A percentile compares a stretch with the other conserved stretches of the same genome.
These are phyloP conservation scores for Boletus subparvulus DNA, from an alignment of 768 basidiomycete genomes.

Conservation along the genomic window DNA sequence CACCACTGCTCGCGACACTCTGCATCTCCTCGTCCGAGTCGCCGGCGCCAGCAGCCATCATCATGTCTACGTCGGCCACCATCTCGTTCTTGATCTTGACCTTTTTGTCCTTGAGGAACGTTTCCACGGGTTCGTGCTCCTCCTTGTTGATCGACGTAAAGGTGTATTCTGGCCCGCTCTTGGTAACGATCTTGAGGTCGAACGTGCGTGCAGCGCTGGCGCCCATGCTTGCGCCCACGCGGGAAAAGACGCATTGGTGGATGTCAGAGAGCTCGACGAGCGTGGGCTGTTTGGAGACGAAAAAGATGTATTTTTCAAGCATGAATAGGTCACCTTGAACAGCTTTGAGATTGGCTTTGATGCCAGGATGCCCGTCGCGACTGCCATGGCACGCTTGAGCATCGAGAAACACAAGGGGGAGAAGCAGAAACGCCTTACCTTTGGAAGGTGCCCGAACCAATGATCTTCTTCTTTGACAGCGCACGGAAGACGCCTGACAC, in stretches of 20 bases:
- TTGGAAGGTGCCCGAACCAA: conserved; percentile 82
- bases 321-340: conserved; percentile 96
- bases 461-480: conserved; percentile 87
- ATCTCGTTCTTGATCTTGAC: conserved; percentile 95
- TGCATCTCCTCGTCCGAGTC: conserved; percentile 84
- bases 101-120: conserved; percentile 87
- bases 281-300: conserved; percentile 93
- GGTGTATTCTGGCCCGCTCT: conserved; percentile 78
- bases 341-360: conserved; percentile 98
- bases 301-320: conserved; percentile 97
- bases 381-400: conserved; percentile 38
- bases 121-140: conserved; percentile 83
- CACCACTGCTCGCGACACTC: conserved; percentile 71
- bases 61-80: conserved; percentile 80
- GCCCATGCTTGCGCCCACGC: conserved; percentile 83
- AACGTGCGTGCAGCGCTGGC: conserved; percentile 88
- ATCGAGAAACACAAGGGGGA: background rate
- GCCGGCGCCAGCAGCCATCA: conserved; percentile 61
- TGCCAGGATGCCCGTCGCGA: conserved; percentile 86
- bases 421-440: conserved; percentile 47
- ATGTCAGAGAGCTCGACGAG: conserved; percentile 90
- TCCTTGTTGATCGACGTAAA: conserved; percentile 97
- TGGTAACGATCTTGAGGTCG: conserved; percentile 87
- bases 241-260: conserved; percentile 88
- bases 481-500: conserved; percentile 93